A percentile compares a stretch with the other conserved stretches of the same genome.
Conservation (phyloP, 352 stramenopile genomes). For the Phytophthora crassamura region DNA sequence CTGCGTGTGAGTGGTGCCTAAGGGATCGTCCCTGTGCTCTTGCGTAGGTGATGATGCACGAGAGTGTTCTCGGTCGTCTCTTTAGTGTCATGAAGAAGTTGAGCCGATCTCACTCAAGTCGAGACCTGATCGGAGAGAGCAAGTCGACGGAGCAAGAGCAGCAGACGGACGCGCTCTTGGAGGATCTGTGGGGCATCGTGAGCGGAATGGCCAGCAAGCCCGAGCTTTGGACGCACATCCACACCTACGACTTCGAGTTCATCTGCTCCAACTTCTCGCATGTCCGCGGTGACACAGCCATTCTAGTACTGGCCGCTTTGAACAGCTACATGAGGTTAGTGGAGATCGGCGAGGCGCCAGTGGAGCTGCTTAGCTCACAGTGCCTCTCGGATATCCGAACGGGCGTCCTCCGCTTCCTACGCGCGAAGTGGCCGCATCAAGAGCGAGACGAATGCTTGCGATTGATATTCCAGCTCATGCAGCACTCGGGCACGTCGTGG, state of each 20-base stretch:
- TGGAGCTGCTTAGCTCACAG: slow-evolving; percentile 62
- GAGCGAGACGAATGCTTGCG: slow-evolving; percentile 72
- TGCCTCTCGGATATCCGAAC: slow-evolving; percentile 64
- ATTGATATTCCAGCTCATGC: slow-evolving; percentile 69
- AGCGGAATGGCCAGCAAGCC: slow-evolving; percentile 38
- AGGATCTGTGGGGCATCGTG: slow-evolving; percentile 61
- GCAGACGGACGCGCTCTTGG: slow-evolving; percentile 28
- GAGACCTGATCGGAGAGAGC: slow-evolving; percentile 20
- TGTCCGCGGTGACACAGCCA: slow-evolving; percentile 40
- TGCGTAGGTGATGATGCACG: slow-evolving; percentile 52
- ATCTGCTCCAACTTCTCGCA: slow-evolving; percentile 64
- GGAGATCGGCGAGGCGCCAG: slow-evolving; percentile 45
- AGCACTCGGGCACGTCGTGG: slow-evolving; percentile 63
- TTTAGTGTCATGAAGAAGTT: slow-evolving; percentile 61
- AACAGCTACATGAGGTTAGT: slow-evolving; percentile 66
- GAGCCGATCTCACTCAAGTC: slow-evolving; percentile 33
- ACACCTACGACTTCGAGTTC: slow-evolving; percentile 70
- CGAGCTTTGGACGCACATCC: slow-evolving; percentile 56
- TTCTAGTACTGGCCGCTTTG: slow-evolving; percentile 57
- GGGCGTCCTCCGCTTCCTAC: slow-evolving; percentile 68
- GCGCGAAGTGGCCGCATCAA: slow-evolving; percentile 73
- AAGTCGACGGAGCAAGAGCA: slow-evolving; percentile 31
- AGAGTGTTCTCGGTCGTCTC: slow-evolving; percentile 49
- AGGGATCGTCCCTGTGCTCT: slow-evolving; percentile 28
- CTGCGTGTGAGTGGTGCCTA: slow-evolving; percentile 27